A percentile compares a stretch with the other conserved stretches of the same genome.
Evolutionary conservation across 768 basidiomycete genomes (phyloP).

Genomic region (Cubamyces lactineus): DNA sequence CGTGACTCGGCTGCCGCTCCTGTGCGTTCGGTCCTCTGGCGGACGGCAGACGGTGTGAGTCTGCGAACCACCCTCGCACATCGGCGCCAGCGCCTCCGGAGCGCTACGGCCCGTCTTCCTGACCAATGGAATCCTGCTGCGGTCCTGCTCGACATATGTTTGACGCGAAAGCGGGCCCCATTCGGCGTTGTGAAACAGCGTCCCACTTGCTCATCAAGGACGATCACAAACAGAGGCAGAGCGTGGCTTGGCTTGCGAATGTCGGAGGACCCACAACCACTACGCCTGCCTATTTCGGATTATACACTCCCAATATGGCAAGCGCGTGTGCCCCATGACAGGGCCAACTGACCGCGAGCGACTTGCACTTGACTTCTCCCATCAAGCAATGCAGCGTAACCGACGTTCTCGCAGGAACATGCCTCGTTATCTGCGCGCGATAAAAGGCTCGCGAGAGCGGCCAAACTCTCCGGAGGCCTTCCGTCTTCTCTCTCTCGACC

Average conservation of each 20-base stretch:
- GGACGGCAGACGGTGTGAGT: too few species aligned
- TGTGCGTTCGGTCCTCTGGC: too few species aligned
- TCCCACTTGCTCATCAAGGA: neutral
- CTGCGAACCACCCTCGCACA: too few species aligned
- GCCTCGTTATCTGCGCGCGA: neutral
- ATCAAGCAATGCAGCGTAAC: slow-evolving; percentile 2
- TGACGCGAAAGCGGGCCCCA: too few species aligned
- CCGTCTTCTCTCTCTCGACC: neutral
- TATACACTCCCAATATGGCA: neutral
- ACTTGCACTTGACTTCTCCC: slow-evolving; percentile 15
- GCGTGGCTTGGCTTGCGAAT: neutral
- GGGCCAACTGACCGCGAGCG: slow-evolving; percentile 9
- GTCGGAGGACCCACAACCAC: neutral
- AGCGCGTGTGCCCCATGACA: slow-evolving; percentile 15
- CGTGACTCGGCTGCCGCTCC: too few species aligned
- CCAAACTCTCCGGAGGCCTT: neutral
- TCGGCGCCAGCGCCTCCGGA: neutral
- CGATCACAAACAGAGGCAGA: neutral
- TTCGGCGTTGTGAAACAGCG: neutral
- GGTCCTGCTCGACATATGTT: neutral
- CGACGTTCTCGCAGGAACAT: neutral
- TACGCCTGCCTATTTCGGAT: slow-evolving; percentile 8
- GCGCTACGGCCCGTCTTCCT: slow-evolving; percentile 4
- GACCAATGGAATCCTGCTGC: neutral
- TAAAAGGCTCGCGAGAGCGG: neutral